Evolutionary conservation across 2,329 filamentous ascomycete genomes (phyloP).

Genomic region (Aspergillus fumigatiaffinis): DNA sequence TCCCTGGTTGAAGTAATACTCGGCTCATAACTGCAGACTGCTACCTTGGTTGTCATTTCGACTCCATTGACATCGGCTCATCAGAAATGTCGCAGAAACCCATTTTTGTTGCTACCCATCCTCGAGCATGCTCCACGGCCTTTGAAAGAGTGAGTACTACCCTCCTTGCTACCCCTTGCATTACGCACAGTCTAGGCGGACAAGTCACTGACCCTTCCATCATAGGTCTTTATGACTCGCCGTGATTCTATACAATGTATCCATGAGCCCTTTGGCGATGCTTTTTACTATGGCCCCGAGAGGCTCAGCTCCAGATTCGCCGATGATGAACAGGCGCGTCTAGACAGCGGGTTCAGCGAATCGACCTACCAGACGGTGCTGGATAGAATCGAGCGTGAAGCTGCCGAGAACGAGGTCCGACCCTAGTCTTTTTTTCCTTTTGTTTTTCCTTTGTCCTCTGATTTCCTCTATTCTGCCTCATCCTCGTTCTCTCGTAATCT

Average conservation of each 20-base stretch:
- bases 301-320: conserved; percentile 75
- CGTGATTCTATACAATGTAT: conserved; percentile 74
- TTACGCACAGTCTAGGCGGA: background rate
- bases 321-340: conserved; percentile 54
- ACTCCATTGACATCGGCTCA: too few relatives aligned
- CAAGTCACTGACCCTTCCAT: background rate
- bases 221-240: conserved; percentile 92
- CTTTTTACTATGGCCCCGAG: conserved; percentile 94
- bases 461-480: background rate
- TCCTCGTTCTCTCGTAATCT: background rate
- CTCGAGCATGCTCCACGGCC: conserved; percentile 90
- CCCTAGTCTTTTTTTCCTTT: conserved; percentile 21
- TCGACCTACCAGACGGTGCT: conserved; percentile 61
- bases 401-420: conserved; percentile 61
- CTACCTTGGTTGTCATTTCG: background rate
- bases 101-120: conserved; percentile 91
- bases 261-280: conserved; percentile 95
- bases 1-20: conserved; percentile 14
- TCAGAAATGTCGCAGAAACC: conserved; percentile 68
- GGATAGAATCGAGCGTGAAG: conserved; percentile 67
- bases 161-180: background rate
- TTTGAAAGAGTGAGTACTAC: conserved; percentile 75
- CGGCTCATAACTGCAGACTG: background rate
- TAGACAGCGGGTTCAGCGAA: conserved; percentile 41
- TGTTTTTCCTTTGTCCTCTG: conserved; percentile 5